Percentiles rank a stretch among this genome's conserved stretches.
Evolutionary conservation across 371 early-diverging fungal genomes (phyloP).

Genomic region (Mortierella sp.): DNA sequence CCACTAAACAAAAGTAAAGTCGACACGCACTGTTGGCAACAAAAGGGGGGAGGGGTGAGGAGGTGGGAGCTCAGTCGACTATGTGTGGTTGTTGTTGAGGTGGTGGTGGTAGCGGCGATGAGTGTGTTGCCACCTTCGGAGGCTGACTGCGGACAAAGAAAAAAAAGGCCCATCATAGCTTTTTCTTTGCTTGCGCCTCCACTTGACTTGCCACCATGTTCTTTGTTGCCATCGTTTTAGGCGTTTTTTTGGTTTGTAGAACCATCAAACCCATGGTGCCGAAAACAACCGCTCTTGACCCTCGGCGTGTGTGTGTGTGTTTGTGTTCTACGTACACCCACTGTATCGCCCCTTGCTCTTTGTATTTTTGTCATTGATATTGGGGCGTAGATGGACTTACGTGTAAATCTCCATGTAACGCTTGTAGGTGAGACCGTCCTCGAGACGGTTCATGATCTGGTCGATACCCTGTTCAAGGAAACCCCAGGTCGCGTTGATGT

Average conservation of each 20-base stretch:
- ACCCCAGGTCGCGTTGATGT: slow-evolving; percentile 81
- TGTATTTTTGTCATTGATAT: not conserved
- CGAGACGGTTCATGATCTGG: slow-evolving; percentile 82
- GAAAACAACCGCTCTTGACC: too few species aligned
- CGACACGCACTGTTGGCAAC: too few species aligned
- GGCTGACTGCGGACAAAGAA: not conserved
- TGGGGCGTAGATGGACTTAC: slow-evolving; percentile 59
- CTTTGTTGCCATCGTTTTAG: slow-evolving; percentile 2
- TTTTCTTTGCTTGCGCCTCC: not conserved
- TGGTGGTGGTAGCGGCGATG: not conserved
- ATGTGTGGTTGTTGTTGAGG: not conserved
- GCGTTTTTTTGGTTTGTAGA: not conserved
- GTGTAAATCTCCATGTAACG: slow-evolving; percentile 92
- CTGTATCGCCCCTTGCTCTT: not conserved
- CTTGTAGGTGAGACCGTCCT: slow-evolving; percentile 79
- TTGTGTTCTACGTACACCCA: not conserved
- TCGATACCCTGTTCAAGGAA: slow-evolving; percentile 84
- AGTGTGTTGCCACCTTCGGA: not conserved
- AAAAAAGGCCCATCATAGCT: not conserved
- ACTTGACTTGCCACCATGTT: not conserved
- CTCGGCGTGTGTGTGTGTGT: not conserved
- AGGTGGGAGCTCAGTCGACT: not conserved
- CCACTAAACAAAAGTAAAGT: too few species aligned
- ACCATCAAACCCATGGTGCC: too few species aligned
- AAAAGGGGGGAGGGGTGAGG: not conserved